Evolutionary conservation across 306 rosid species (phyloP).

Genomic region (Casuarina equisetifolia): DNA sequence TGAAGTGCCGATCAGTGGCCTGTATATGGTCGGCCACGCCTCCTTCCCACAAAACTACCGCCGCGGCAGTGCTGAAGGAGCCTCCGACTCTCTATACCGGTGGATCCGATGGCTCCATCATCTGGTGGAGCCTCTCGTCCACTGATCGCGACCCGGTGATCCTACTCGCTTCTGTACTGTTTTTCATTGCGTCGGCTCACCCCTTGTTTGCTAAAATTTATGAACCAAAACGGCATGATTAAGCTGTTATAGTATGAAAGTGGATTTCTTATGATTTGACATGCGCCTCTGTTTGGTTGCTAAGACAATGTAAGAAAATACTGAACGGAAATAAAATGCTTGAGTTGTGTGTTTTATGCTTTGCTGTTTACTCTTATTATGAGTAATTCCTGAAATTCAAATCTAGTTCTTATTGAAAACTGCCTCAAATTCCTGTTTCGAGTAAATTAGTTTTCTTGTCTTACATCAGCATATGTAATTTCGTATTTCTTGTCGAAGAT

Average conservation of each 20-base stretch:
- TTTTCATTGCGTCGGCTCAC: not conserved
- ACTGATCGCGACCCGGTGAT: constrained; percentile 60
- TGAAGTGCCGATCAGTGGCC: constrained; percentile 93
- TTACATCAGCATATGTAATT: too few relatives aligned
- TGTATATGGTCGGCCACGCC: constrained; percentile 82
- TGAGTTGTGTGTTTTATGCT: not conserved
- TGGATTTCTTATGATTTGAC: not conserved
- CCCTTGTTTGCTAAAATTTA: not conserved
- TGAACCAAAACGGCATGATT: not conserved
- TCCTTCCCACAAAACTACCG: constrained; percentile 72
- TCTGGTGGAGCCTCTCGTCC: constrained; percentile 80
- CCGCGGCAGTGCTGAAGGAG: constrained; percentile 53
- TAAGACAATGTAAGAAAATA: not conserved
- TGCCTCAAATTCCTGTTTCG: too few relatives aligned
- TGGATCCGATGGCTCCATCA: constrained; percentile 94
- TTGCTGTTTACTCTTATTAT: not conserved
- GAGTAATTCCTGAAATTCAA: not conserved
- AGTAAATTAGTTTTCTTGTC: too few relatives aligned
- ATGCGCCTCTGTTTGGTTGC: constrained; percentile 2
- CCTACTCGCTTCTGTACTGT: not conserved
- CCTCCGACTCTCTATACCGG: constrained; percentile 82
- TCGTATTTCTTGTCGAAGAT: too few relatives aligned
- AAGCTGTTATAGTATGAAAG: not conserved
- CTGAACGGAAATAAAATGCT: not conserved
- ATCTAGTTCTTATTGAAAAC: not conserved